Evolutionary conservation across 768 basidiomycete genomes (phyloP), one percentile per base, ranked within the genome.

Genomic region (Asterophora parasitica): DNA sequence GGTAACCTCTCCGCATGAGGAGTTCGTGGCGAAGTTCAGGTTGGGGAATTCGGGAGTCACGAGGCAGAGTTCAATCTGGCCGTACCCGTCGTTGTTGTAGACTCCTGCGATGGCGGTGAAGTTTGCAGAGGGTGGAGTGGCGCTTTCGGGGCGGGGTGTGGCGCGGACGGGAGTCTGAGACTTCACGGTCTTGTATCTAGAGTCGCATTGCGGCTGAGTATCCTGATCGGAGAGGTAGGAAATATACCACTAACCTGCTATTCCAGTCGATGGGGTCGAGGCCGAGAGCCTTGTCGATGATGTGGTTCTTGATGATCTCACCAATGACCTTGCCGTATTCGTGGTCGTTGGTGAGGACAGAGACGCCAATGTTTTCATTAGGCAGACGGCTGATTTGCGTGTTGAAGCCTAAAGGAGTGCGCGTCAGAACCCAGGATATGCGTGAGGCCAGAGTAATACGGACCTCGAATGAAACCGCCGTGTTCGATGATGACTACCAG

Each of bases 321-420:
- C 35, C 31, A 19, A 62, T 53, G 9, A 40, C 9, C n/a, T 9
- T 28, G 10, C 63, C 65, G n/a, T 57, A 56, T 7, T 47, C 32
- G 13, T 55, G 45, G 30, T 65, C 65, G 30, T 65, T 66, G 27
- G 54, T 56, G 16, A 65, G 54, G 23, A 66, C 59, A 11, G 64
- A 53, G 23, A 66, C 54, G 1, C 65, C 65, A 9, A 66, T 31
- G 31, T 55, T 55, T n/a, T 56, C 52, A 20, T 34, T 38, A 4
- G 64, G 64, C 4, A 64, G 42, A 9, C 64, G 58, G 8, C 52
- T 58, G 7, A 65, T 48, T 27, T 46, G 27, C 0, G 59, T 43
- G 12, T 39, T 46, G 47, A 62, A 62, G 1, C 63, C 62, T 58
- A 13, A 0, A 30, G 7, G 11, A n/a, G 23, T 11, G 15, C 16